phyloP scores from a whole-genome alignment of 257 asterid species.

The Solanum corneliomulleri region DNA sequence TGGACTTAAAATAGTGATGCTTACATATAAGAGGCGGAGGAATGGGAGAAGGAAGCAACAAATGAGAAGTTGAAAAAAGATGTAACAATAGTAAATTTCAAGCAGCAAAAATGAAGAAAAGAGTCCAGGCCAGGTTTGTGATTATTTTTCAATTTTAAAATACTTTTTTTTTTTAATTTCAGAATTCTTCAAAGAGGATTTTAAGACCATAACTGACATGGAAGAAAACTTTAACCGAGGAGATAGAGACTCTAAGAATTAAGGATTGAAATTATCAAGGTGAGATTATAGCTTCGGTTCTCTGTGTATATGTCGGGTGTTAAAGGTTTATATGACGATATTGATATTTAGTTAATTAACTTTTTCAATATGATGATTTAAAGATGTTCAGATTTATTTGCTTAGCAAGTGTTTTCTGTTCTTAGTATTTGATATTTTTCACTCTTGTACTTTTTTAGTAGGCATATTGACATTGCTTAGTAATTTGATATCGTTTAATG shows the following conservation, averaged over 20 bases:
- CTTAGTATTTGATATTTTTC: background rate
- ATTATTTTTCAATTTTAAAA: background rate
- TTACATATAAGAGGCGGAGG: background rate
- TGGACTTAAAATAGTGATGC: background rate
- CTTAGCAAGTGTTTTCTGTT: background rate
- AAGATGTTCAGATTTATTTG: background rate
- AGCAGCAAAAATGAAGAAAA: background rate
- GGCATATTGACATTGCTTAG: background rate
- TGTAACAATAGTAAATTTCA: background rate
- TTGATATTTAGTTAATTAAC: background rate
- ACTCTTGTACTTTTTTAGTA: background rate
- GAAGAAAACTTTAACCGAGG: background rate
- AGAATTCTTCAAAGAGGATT: background rate
- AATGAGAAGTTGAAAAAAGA: background rate
- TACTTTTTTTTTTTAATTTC: background rate
- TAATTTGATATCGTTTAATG: background rate
- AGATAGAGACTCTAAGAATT: background rate
- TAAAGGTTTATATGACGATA: background rate
- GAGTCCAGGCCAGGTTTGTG: background rate
- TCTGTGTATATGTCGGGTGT: background rate
- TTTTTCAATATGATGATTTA: background rate
- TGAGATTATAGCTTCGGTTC: background rate
- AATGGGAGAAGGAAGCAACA: background rate
- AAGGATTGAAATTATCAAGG: background rate
- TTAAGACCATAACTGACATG: background rate